Conservation (phyloP, 2,329 filamentous ascomycete genomes). For the Talaromyces sp. region DNA sequence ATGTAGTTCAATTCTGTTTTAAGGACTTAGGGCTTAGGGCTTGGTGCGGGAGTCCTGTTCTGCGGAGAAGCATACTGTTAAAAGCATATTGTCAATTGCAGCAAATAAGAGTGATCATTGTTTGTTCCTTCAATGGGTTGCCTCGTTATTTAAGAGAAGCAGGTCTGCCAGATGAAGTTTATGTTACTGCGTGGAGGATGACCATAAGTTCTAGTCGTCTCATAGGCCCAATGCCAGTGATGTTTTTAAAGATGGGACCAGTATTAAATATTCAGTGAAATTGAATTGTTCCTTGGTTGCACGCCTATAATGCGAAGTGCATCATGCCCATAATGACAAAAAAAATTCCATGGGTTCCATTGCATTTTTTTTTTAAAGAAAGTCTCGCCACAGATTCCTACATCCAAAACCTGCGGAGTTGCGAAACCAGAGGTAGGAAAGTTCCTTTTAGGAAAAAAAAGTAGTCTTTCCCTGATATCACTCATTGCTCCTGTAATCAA, state of each 20-base stretch:
- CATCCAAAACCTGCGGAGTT: constrained; percentile 8
- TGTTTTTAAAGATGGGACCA: neutral
- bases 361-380: constrained; percentile 29
- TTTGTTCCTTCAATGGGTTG: neutral
- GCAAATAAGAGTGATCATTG: neutral
- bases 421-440: constrained; percentile 28
- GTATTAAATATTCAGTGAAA: neutral
- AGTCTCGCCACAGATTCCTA: constrained; percentile 25
- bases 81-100: no score
- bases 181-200: neutral
- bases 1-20: constrained; percentile 1
- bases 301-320: neutral
- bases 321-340: constrained; percentile 12
- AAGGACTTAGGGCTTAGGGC: constrained; percentile 8
- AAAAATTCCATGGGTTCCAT: constrained; percentile 18
- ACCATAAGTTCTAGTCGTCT: neutral
- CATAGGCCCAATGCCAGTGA: neutral
- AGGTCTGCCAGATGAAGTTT: neutral
- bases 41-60: neutral
- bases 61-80: no score
- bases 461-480: constrained; percentile 10
- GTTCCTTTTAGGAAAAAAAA: constrained; percentile 11
- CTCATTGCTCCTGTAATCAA: constrained; percentile 6
- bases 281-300: neutral
- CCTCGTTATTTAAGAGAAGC: neutral